phyloP scores from a whole-genome alignment of 495 filamentous ascomycete species.

The Parathielavia appendiculata region DNA sequence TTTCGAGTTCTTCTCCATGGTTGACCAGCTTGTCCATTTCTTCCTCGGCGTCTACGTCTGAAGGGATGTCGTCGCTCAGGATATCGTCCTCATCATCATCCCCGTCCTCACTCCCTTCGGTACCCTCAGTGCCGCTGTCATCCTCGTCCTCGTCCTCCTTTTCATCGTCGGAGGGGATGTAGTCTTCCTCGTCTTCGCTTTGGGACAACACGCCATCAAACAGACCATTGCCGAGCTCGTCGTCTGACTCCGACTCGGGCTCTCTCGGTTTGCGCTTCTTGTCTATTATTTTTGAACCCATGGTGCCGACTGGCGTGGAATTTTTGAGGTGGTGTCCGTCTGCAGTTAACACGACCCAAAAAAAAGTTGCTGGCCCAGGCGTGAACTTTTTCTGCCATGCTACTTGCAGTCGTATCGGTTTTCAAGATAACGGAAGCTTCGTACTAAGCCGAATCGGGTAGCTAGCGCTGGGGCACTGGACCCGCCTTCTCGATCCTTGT shows the following conservation, averaged over 20 bases:
- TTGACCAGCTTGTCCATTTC: conserved; percentile 30
- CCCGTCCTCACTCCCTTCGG: conserved; percentile 17
- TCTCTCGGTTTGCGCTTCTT: conserved; percentile 44
- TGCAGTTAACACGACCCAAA: conserved; percentile 10
- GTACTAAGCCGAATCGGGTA: conserved; percentile 4
- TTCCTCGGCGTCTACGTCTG: conserved; percentile 46
- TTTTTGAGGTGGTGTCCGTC: conserved; percentile 16
- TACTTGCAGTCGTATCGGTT: too few relatives aligned
- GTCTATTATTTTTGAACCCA: conserved; percentile 36
- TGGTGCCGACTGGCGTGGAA: conserved; percentile 25
- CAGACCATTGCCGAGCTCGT: conserved; percentile 29
- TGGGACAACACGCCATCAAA: conserved; percentile 35
- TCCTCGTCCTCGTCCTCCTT: conserved; percentile 20
- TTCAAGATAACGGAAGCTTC: not conserved
- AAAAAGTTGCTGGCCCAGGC: conserved; percentile 21
- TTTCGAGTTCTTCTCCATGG: conserved; percentile 26
- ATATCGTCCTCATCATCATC: conserved; percentile 48
- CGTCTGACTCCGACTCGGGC: conserved; percentile 31
- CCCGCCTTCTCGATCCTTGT: too few relatives aligned
- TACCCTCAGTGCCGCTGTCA: conserved; percentile 23
- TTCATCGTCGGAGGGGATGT: conserved; percentile 17
- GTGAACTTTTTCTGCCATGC: conserved; percentile 34
- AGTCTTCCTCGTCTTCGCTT: conserved; percentile 31
- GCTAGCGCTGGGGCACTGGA: too few relatives aligned
- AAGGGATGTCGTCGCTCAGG: conserved; percentile 55